phyloP scores from a whole-genome alignment of 148 eudicot species.

The Rhododendron ovatum region DNA sequence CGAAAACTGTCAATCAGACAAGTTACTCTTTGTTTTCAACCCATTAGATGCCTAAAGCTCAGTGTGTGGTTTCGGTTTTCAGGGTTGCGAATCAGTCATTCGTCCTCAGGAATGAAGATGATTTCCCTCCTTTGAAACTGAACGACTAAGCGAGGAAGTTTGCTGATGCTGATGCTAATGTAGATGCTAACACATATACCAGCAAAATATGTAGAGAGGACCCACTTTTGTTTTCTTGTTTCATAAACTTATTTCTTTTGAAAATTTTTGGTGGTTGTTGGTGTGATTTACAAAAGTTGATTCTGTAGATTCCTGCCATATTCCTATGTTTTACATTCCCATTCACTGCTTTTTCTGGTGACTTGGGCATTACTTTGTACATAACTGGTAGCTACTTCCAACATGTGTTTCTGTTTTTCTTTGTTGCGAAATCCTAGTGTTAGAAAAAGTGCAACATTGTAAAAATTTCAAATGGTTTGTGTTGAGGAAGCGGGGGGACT shows the following conservation, averaged over 20 bases:
- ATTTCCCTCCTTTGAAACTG: conserved; percentile 44
- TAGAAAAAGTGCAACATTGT: not conserved
- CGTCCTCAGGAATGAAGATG: conserved; percentile 32
- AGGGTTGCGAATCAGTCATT: conserved; percentile 28
- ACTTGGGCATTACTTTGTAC: not conserved
- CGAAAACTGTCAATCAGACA: not conserved
- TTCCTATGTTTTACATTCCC: not conserved
- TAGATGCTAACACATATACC: conserved; percentile 1
- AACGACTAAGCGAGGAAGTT: conserved; percentile 8
- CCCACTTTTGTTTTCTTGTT: not conserved
- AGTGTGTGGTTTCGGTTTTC: conserved; percentile 8
- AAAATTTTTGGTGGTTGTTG: not conserved
- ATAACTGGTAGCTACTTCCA: not conserved
- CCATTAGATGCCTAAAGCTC: conserved; percentile 6
- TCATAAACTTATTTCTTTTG: not conserved
- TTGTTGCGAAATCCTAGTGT: not conserved
- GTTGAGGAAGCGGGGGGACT: too few relatives aligned
- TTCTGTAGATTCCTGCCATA: conserved; percentile 6
- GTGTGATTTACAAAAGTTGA: not conserved
- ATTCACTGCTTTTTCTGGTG: not conserved
- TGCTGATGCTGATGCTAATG: not conserved
- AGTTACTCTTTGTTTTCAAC: not conserved
- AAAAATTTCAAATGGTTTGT: not conserved
- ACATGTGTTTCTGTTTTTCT: not conserved
- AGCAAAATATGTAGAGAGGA: not conserved